Evolutionary conservation across 345 rosid species (phyloP), one percentile per base, ranked within the genome.

Genomic region (Pugionium dolabratum): DNA sequence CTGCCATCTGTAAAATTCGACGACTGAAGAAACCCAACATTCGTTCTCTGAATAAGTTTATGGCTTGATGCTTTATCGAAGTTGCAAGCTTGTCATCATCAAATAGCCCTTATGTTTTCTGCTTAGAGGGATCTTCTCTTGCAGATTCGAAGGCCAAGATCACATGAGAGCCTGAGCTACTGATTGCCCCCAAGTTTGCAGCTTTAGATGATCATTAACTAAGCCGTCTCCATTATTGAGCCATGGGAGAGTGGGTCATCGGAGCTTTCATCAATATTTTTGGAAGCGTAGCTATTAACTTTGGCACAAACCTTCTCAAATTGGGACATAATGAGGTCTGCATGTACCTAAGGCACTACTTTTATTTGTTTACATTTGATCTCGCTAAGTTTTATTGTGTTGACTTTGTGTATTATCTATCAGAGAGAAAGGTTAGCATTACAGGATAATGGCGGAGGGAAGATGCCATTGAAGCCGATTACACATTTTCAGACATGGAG

Each of bases 261-360:
- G 99, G 97, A 85, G 99, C 99, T 75, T 80, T 86, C 77, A 94
- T 94, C 72, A 94, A 90, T 64, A 82, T 94, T 54, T 73, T 94
- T 62, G 99, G 99, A 64, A 94, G 99, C 70, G 86, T 94, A 75
- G 97, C 97, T 79, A 94, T 94, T 69, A 94, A 94, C 79, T 90
- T 94, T 42, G 99, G 99, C 57, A 94, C 99, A n/a, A 94, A 94
- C 64, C 99, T 94, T 78, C 95, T 94, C 59, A 94, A 94, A 82
- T 74, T 94, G 73, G 99, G 99, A 39, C 99, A 94, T 67, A 84
- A 79, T 73, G 92, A 94, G 96, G 99, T 94, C 46, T 39, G 63
- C 32, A 7, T 51, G 47, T 51, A n/a, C 29, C 54, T 43, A 1
- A 36, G 48, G 9, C 50, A 34, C 4, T 57, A 30, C 41, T 44